Evolutionary conservation across 2,329 filamentous ascomycete genomes (phyloP).

Genomic region (Juglanconis juglandina): DNA sequence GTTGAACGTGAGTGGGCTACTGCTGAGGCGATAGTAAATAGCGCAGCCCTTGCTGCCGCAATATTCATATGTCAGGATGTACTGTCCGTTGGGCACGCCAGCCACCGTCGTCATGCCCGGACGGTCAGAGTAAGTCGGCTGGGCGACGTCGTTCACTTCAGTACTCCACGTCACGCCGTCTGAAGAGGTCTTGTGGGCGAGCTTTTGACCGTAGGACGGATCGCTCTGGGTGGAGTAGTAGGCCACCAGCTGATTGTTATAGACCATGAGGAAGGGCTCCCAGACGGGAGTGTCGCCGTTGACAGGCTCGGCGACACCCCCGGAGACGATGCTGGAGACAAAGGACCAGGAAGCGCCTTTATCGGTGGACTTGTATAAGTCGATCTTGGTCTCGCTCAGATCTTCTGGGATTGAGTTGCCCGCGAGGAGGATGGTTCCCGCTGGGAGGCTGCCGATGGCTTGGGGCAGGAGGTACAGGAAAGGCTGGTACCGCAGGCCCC

Average conservation of each 20-base stretch:
- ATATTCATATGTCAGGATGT: constrained; percentile 61
- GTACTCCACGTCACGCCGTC: constrained; percentile 59
- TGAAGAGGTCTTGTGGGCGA: constrained; percentile 59
- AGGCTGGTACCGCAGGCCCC: constrained; percentile 67
- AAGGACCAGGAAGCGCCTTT: constrained; percentile 62
- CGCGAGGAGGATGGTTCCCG: constrained; percentile 60
- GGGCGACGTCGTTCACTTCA: constrained; percentile 60
- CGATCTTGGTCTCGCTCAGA: constrained; percentile 63
- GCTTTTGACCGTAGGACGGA: constrained; percentile 63
- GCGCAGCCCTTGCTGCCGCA: constrained; percentile 34
- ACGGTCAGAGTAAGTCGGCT: constrained; percentile 58
- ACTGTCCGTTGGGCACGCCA: constrained; percentile 54
- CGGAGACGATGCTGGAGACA: constrained; percentile 60
- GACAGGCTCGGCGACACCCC: constrained; percentile 56
- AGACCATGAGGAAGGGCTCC: constrained; percentile 65
- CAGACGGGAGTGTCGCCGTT: constrained; percentile 67
- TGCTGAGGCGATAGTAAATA: constrained; percentile 41
- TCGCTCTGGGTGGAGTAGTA: constrained; percentile 73
- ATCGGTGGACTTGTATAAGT: constrained; percentile 64
- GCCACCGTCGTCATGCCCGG: constrained; percentile 67
- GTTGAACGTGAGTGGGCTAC: constrained; percentile 36
- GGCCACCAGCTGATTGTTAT: constrained; percentile 57
- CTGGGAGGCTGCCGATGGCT: constrained; percentile 52
- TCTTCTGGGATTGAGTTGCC: constrained; percentile 54
- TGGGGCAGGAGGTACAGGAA: constrained; percentile 61